Percentiles rank a stretch among this genome's conserved stretches.
Evolutionary conservation across 306 rosid species (phyloP).

Genomic region (Prunus fruticosa): DNA sequence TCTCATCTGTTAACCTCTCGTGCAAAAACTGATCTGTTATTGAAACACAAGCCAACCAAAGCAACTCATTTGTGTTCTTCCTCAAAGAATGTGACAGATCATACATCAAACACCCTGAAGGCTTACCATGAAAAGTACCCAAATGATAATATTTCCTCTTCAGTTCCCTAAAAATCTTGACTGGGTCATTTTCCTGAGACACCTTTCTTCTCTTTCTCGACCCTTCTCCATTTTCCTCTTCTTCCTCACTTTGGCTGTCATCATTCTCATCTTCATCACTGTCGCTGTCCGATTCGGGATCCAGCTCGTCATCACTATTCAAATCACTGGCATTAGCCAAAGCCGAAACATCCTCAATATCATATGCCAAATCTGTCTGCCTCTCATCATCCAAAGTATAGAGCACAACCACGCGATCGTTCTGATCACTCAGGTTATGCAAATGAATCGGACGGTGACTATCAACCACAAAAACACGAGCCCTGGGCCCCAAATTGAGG

Average conservation of each 20-base stretch:
- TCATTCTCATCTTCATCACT: constrained; percentile 42
- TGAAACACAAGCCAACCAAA: constrained; percentile 85
- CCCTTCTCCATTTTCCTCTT: constrained; percentile 28
- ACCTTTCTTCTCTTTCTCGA: constrained; percentile 54
- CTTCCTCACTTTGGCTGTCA: constrained; percentile 54
- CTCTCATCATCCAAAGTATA: constrained; percentile 74
- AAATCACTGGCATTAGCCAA: constrained; percentile 66
- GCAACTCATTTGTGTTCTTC: constrained; percentile 82
- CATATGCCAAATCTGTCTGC: constrained; percentile 76
- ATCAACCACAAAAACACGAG: constrained; percentile 72
- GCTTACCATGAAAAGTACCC: constrained; percentile 94
- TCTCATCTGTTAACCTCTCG: constrained; percentile 82
- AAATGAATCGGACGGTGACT: constrained; percentile 91
- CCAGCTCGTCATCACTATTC: constrained; percentile 48
- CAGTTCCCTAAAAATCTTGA: constrained; percentile 52
- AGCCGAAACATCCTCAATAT: constrained; percentile 58
- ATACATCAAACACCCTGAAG: constrained; percentile 93
- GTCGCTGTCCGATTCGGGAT: constrained; percentile 43
- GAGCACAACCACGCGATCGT: constrained; percentile 69
- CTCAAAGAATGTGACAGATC: constrained; percentile 77
- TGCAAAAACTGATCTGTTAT: constrained; percentile 92
- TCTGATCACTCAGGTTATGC: constrained; percentile 66
- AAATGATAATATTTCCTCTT: constrained; percentile 66
- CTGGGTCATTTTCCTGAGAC: constrained; percentile 45
- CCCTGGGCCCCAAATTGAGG: constrained; percentile 44